Conservation (phyloP, 1,284 basidiomycete species). For the Leccinum pallidistipes region DNA sequence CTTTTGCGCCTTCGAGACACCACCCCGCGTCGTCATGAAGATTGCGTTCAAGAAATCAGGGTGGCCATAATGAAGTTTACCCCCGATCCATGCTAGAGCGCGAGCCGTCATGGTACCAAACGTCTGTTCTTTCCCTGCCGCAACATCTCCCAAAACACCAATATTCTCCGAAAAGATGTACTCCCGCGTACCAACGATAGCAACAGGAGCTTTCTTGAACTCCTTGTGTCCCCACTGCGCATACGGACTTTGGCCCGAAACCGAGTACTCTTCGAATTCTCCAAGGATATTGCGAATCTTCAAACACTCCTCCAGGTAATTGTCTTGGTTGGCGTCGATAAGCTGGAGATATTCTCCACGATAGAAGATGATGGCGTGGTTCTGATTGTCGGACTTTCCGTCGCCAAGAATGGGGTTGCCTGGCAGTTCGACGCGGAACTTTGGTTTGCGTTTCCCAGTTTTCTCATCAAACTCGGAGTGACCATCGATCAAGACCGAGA, state of each 20-base stretch:
- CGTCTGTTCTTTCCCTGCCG: slow-evolving; percentile 99
- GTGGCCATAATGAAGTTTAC: slow-evolving; percentile 98
- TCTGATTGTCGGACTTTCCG: slow-evolving; percentile 99
- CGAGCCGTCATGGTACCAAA: slow-evolving; percentile 99
- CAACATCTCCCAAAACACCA: slow-evolving; percentile 98
- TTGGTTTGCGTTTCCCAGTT: slow-evolving; percentile 90
- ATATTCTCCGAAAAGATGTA: slow-evolving; percentile 99
- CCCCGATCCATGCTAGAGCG: slow-evolving; percentile 95
- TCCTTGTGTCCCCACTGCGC: slow-evolving; percentile 92
- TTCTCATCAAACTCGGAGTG: slow-evolving; percentile 94
- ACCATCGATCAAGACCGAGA: slow-evolving; percentile 94
- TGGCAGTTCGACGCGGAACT: slow-evolving; percentile 97
- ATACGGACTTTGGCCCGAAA: slow-evolving; percentile 93
- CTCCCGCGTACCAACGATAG: slow-evolving; percentile 98
- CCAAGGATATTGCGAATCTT: slow-evolving; percentile 98
- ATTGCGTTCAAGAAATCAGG: slow-evolving; percentile 99
- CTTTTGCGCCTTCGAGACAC: slow-evolving; percentile 99
- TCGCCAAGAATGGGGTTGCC: slow-evolving; percentile 99
- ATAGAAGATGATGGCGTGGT: slow-evolving; percentile 99
- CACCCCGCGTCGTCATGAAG: slow-evolving; percentile 98
- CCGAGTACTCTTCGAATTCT: slow-evolving; percentile 95
- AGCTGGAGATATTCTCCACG: slow-evolving; percentile 98
- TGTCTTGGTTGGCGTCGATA: slow-evolving; percentile 99
- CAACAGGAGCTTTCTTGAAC: slow-evolving; percentile 89
- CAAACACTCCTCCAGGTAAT: slow-evolving; percentile 98